Conservation (phyloP, 2,329 filamentous ascomycete genomes). For the Piedraia hortae region DNA sequence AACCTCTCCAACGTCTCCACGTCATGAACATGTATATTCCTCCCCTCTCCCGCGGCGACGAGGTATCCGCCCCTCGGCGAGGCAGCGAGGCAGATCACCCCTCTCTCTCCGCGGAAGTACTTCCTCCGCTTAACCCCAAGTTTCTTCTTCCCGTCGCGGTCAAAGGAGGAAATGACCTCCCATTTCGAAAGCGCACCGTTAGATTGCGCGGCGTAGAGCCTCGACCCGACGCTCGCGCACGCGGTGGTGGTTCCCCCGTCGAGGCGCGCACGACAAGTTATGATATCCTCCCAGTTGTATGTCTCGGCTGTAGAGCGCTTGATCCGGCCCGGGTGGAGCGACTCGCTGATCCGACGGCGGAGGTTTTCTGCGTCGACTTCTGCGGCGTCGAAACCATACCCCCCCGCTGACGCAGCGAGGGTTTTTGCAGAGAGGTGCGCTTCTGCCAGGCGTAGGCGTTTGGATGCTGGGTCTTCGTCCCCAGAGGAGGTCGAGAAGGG, state of each 20-base stretch:
- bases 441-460: slow-evolving; percentile 64
- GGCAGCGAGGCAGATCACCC: slow-evolving; percentile 60
- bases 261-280: slow-evolving; percentile 40
- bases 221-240: slow-evolving; percentile 51
- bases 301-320: slow-evolving; percentile 78
- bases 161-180: slow-evolving; percentile 51
- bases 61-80: slow-evolving; percentile 77
- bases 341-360: slow-evolving; percentile 31
- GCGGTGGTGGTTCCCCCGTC: slow-evolving; percentile 55
- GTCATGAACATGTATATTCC: slow-evolving; percentile 68
- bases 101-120: slow-evolving; percentile 33
- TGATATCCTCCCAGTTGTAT: slow-evolving; percentile 34
- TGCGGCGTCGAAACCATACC: slow-evolving; percentile 71
- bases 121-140: slow-evolving; percentile 21
- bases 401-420: slow-evolving; percentile 42
- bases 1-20: slow-evolving; percentile 50
- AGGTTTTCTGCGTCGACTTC: slow-evolving; percentile 84
- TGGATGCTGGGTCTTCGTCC: slow-evolving; percentile 69
- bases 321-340: too few relatives aligned
- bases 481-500: too few relatives aligned
- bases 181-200: slow-evolving; percentile 81
- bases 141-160: slow-evolving; percentile 2
- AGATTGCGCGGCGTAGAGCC: slow-evolving; percentile 65
- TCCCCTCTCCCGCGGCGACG: slow-evolving; percentile 67
- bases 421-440: slow-evolving; percentile 84